These are phyloP conservation scores for Crithidia thermophila DNA, from an alignment of 208 protist genomes.

Conservation along the genomic window DNA sequence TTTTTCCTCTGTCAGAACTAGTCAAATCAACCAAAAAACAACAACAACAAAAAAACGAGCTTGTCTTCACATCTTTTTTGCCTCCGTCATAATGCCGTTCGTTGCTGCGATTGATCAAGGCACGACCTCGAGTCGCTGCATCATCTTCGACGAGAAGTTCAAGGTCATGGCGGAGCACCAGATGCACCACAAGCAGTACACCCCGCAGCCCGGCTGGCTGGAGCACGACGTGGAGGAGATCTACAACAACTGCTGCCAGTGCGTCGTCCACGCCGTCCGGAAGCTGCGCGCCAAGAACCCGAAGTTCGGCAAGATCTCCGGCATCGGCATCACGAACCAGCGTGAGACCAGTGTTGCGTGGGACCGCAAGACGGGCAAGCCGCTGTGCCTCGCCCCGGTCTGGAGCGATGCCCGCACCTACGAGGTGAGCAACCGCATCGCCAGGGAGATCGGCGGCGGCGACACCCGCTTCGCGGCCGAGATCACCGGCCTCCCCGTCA, in stretches of 20 bases:
- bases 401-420: constrained; percentile 90
- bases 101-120: constrained; percentile 95
- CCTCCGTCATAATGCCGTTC: constrained; percentile 50
- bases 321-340: constrained; percentile 98
- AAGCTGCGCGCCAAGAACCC: constrained; percentile 46
- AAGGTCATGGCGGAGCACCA: constrained; percentile 76
- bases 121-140: constrained; percentile 94
- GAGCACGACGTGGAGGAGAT: constrained; percentile 97
- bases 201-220: constrained; percentile 93
- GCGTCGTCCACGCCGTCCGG: constrained; percentile 68
- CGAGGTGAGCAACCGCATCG: constrained; percentile 50
- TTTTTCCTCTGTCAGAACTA: no score
- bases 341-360: constrained; percentile 98
- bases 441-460: constrained; percentile 39
- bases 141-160: constrained; percentile 90
- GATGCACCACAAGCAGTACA: constrained; percentile 76
- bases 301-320: constrained; percentile 54
- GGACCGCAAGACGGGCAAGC: constrained; percentile 94
- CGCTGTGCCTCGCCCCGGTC: constrained; percentile 96
- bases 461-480: constrained; percentile 50
- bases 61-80: not conserved
- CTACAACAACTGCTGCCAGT: constrained; percentile 70
- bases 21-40: not conserved
- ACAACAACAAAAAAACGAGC: constrained; percentile 13
- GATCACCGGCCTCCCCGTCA: constrained; percentile 93